Base-by-base conservation (phyloP, 352 stramenopile genomes). In the Lagenidium sp. region DNA sequence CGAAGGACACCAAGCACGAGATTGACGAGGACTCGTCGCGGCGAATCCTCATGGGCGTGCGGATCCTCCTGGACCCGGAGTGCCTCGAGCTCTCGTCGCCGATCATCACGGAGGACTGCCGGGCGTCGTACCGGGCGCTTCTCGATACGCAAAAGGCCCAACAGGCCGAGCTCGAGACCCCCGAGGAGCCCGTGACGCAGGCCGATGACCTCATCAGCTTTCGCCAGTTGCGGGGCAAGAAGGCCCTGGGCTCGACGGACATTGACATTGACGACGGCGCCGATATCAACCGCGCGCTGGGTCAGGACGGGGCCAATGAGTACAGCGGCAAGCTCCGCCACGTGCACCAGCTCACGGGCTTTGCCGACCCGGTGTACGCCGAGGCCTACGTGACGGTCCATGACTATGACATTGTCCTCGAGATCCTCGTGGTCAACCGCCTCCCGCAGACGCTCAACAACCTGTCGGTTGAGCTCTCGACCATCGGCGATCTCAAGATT, bases 391-490 rank as follows among this genome's bases (percentile, higher is more conserved):
- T 99, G n/a, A 99, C 95, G 16, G 96, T 99, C 18, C 97, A 99
- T 60, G 96, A 99, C 55, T 99, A 99, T 63, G 97, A 99, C 72
- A 99, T 99, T 69, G 85, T 99, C 53, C 73, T 99, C 42, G 94
- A 99, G 61, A 98, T 99, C 53, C 63, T 99, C 40, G 86, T 99
- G 20, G 97, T 99, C 41, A 99, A 99, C 69, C 93, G 97, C 34
- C 96, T 98, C 46, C 86, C 95, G 36, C 89, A 98, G 58, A 99
- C 97, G 13, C 74, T 99, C 28, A 98, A 95, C 46, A 98, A 99
- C 60, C 63, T 99, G 22, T 98, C 85, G 25, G 94, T 99, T 20
- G 97, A 99, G 60, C 68, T 99, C 25, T 97, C 90, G 36, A 99
- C 97, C 6, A 99, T 99, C 58, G 97, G 97, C 40, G 97, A 99